phyloP scores from a whole-genome alignment of 1,284 basidiomycete genomes.

The Naganishia cerealis region DNA sequence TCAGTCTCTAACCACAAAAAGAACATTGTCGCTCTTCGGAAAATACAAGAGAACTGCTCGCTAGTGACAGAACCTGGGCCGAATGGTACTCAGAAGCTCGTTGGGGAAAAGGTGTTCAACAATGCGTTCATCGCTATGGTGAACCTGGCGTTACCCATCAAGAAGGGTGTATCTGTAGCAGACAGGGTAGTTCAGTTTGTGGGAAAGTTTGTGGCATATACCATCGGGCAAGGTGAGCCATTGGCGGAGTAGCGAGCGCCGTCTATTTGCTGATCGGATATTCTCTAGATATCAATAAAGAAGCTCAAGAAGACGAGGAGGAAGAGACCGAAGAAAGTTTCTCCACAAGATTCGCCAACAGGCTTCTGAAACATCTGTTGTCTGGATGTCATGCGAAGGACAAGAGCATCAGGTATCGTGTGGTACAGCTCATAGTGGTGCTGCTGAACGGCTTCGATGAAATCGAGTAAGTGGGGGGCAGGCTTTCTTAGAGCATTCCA shows the following conservation, averaged over 20 bases:
- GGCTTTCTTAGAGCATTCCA: no score
- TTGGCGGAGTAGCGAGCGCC: constrained; percentile 24
- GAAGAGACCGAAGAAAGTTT: constrained; percentile 69
- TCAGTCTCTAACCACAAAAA: constrained; percentile 85
- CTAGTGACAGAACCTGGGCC: constrained; percentile 60
- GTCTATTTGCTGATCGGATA: constrained; percentile 24
- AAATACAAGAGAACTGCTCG: constrained; percentile 71
- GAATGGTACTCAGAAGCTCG: constrained; percentile 62
- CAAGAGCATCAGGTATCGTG: constrained; percentile 80
- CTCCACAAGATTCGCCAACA: constrained; percentile 71
- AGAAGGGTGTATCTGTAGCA: constrained; percentile 77
- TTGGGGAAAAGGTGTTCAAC: constrained; percentile 80
- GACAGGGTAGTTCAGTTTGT: constrained; percentile 84
- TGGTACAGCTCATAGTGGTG: constrained; percentile 73
- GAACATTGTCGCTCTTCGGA: constrained; percentile 82
- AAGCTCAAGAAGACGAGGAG: constrained; percentile 47
- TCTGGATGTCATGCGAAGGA: constrained; percentile 85
- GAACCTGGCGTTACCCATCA: constrained; percentile 70
- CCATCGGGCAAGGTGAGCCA: constrained; percentile 71
- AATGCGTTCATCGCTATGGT: constrained; percentile 71
- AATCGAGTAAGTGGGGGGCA: constrained; percentile 66
- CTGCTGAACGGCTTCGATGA: constrained; percentile 77
- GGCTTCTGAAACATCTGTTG: constrained; percentile 74
- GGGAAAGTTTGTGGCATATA: constrained; percentile 74
- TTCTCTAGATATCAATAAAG: constrained; percentile 48